phyloP scores from a whole-genome alignment of 2,329 filamentous ascomycete species.

The Alternaria novae-zelandiae region DNA sequence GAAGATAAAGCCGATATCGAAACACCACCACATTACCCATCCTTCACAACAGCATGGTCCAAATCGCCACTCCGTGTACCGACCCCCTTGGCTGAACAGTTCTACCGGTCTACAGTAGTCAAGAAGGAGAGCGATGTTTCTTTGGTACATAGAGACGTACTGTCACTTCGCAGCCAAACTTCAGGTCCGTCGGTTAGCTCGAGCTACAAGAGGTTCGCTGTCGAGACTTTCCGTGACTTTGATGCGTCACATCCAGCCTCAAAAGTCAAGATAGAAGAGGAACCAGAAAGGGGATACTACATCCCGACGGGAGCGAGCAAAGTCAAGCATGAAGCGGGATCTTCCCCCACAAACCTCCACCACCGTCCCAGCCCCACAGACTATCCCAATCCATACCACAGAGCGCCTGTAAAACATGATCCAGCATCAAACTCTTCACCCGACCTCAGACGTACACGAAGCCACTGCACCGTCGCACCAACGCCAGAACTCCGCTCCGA shows the following conservation, averaged over 20 bases:
- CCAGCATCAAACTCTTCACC: neutral
- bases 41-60: neutral
- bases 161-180: neutral
- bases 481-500: slow-evolving; percentile 73
- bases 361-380: neutral
- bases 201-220: neutral
- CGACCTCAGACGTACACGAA: slow-evolving; percentile 15
- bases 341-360: neutral
- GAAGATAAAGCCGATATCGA: neutral
- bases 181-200: neutral
- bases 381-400: neutral
- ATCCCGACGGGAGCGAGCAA: neutral
- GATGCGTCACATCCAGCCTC: neutral
- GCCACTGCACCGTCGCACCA: slow-evolving; percentile 38
- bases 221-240: slow-evolving; percentile 19
- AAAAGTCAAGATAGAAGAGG: neutral
- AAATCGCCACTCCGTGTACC: neutral
- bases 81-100: neutral
- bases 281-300: neutral
- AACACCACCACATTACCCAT: neutral
- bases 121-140: neutral
- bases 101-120: neutral
- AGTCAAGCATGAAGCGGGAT: neutral
- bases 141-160: neutral
- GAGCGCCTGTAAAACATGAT: neutral